Conservation (phyloP, 768 basidiomycete species). For the Hydnum rufescens region DNA sequence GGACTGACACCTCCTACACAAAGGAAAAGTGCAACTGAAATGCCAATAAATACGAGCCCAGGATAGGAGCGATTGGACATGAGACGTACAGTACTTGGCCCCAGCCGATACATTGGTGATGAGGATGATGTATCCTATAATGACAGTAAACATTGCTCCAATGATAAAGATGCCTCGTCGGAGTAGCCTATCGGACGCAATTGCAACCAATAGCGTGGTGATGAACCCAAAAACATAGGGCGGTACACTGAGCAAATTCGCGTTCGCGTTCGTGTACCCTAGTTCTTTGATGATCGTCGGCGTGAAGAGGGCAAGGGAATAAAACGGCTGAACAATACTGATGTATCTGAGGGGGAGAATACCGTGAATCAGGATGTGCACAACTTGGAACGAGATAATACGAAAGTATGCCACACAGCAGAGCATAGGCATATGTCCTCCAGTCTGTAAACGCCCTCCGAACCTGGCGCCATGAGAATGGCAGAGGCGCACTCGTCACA, state of each 20-base stretch:
- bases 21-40: too few species aligned
- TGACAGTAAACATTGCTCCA: constrained; percentile 9
- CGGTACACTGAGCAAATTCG: constrained; percentile 12
- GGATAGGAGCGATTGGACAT: constrained; percentile 11
- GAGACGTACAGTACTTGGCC: too few species aligned
- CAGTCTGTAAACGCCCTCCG: constrained; percentile 13
- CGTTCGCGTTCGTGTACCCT: constrained; percentile 14
- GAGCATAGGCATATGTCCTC: too few species aligned
- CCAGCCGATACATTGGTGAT: constrained; percentile 7
- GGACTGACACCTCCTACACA: constrained; percentile 13
- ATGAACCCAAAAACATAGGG: constrained; percentile 24
- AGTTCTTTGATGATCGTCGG: too few species aligned
- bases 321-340: constrained; percentile 23
- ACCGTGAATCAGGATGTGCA: not conserved
- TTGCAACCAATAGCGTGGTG: constrained; percentile 21
- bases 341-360: constrained; percentile 13
- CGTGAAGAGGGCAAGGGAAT: constrained; percentile 20
- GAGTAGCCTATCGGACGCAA: constrained; percentile 17
- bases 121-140: constrained; percentile 13
- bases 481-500: constrained; percentile 15
- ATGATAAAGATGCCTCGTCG: too few species aligned
- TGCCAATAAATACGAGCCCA: constrained; percentile 10
- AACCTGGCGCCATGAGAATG: constrained; percentile 14
- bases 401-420: too few species aligned
- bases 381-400: constrained; percentile 4